Base-by-base conservation (phyloP, 73 alveolate species). In the Tetrahymena malaccensis region DNA sequence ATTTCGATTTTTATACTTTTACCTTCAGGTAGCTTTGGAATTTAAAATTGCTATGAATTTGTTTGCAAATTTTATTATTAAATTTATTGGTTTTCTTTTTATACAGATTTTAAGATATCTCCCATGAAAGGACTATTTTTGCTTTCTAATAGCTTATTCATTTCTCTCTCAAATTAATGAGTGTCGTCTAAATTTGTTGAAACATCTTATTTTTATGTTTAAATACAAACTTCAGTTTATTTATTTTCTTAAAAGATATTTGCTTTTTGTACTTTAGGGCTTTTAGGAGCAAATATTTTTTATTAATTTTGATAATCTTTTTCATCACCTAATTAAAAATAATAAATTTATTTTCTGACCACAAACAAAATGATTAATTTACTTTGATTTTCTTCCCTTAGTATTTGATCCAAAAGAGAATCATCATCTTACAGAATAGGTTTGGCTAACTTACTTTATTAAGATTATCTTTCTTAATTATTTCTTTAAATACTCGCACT, bases 1-100 rank as follows among this genome's bases (percentile, higher is more conserved):
- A 98, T 97, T 43, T 96, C 96, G 33, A 98, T 50, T 22, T 94
- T 94, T 3, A 98, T 94, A 40, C 34, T 85, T 35, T 94, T 94
- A 6, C 98, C 99, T 33, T 85, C 38, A 33, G 99, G 99, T 43
- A 97, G 22, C 35, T 35, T 85, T 0, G 99, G 99, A 19, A 98
- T 96, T 43, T 93, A 35, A 44, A 97, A 96, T 35, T 95, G 94
- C 21, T 97, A 94, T 16, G 94, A 3, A n/a, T 31, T 93, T 94
- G 35, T 55, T 55, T 12, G 85, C 94, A 43, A 56, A 35, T 34
- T 70, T 27, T 70, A 27, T 12, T 27, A 2, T n/a, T 70, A 12
- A 70, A 85, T 19, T 19, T 1, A 21, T 15, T 15, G 43, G 50
- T 34, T 84, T 83, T 55, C 84, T 55, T 94, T 94, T 94, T 93